Conservation (phyloP, 805 yeast species). For the Myxozyma geophila region DNA sequence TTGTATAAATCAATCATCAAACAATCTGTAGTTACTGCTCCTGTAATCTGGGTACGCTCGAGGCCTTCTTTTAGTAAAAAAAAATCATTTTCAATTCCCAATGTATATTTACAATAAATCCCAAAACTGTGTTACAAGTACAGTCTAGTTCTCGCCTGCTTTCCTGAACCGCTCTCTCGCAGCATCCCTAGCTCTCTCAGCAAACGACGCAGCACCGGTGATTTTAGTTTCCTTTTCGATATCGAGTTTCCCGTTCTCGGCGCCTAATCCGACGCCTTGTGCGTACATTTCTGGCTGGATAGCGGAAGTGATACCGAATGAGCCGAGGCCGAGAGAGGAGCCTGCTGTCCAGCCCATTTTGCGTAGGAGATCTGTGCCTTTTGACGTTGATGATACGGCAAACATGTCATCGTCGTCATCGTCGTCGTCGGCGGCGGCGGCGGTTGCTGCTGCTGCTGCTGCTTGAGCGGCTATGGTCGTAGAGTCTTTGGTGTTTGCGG, state of each 20-base stretch:
- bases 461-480: neutral
- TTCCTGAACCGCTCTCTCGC: conserved; percentile 7
- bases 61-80: too few relatives aligned
- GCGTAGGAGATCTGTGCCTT: conserved; percentile 73
- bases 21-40: neutral
- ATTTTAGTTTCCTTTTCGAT: conserved; percentile 4
- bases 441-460: neutral
- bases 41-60: too few relatives aligned
- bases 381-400: neutral
- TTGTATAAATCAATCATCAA: conserved; percentile 17
- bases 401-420: conserved; percentile 23
- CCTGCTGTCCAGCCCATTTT: conserved; percentile 90
- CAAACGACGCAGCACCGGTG: neutral
- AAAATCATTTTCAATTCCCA: neutral
- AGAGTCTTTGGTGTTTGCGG: neutral
- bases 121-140: neutral
- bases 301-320: conserved; percentile 47
- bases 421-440: conserved; percentile 10
- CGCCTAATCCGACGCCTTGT: conserved; percentile 33
- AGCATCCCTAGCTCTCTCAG: conserved; percentile 8
- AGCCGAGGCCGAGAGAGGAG: conserved; percentile 77
- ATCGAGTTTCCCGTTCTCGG: conserved; percentile 14
- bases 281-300: conserved; percentile 29
- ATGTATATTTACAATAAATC: neutral
- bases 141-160: neutral